Base-by-base conservation (phyloP, 768 basidiomycete genomes). In the Boletus rex-veris region DNA sequence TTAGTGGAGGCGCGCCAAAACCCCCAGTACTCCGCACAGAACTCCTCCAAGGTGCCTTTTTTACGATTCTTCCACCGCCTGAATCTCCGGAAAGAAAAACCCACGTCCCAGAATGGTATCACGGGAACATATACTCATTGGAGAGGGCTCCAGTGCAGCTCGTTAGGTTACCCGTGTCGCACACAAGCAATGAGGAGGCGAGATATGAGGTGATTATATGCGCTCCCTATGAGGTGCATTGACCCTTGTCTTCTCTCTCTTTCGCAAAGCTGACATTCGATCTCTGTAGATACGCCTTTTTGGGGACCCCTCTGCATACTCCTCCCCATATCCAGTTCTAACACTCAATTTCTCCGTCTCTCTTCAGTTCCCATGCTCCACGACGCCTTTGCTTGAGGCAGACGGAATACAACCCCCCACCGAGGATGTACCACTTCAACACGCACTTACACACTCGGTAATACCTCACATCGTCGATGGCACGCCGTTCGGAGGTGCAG, bases 71-170 rank as follows among this genome's bases (percentile, higher is more conserved):
- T 12, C 85, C 88, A 11, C 61, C 64, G 11, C 49, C 69, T 31
- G 54, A 60, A 16, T 62, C 70, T 4, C 75, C 75, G 9, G 47
- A 50, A 58, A 58, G 66, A 47, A 43, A 50, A 46, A 47, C 58
- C 0, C 50, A 54, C 38, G 60, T 73, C 6, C 74, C 76, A 6
- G 71, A 79, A 64, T 96, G 92, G 92, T 79, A 86, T 66, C 71
- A 81, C n/a, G 92, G 91, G 33, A 91, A 96, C 65, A 84, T 96
- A n/a, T 96, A 96, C 65, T 74, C 75, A 21, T 75, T 88, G 70
- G 78, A 82, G 53, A 72, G 73, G 28, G 70, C 81, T 18, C 75
- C 80, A 11, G 74, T 76, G 15, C 80, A 79, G 52, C 53, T 71
- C 33, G 75, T 85, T 33, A 67, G 65, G 24, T 73, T 87, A 43